phyloP scores from a whole-genome alignment of 2,329 filamentous ascomycete genomes.

The Hypoxylon sp. region DNA sequence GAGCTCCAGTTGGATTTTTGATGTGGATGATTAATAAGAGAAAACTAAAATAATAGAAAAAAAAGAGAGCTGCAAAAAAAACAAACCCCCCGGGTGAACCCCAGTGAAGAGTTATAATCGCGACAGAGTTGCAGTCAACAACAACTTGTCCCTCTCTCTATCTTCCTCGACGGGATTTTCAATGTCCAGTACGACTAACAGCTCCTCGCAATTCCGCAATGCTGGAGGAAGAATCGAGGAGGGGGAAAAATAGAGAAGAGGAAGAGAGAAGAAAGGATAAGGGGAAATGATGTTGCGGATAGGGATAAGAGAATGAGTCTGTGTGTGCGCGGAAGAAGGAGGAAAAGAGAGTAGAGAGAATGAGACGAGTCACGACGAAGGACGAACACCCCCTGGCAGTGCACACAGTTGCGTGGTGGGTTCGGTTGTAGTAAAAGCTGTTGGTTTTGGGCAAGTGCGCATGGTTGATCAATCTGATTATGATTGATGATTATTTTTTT shows the following conservation, averaged over 20 bases:
- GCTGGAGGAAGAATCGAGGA: slow-evolving; percentile 19
- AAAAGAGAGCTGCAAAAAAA: slow-evolving; percentile 10
- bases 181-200: slow-evolving; percentile 20
- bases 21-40: slow-evolving; percentile 35
- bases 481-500: slow-evolving; percentile 24
- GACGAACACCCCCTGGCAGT: slow-evolving; percentile 35
- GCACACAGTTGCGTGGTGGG: slow-evolving; percentile 37
- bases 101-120: neutral
- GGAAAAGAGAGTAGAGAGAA: slow-evolving; percentile 34
- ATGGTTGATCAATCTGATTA: slow-evolving; percentile 40
- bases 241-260: slow-evolving; percentile 18
- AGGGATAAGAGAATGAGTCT: slow-evolving; percentile 37
- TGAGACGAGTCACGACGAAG: slow-evolving; percentile 43
- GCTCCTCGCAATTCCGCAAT: slow-evolving; percentile 34
- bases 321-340: slow-evolving; percentile 23
- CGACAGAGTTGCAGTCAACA: slow-evolving; percentile 10
- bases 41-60: slow-evolving; percentile 19
- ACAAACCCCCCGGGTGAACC: neutral
- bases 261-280: slow-evolving; percentile 25
- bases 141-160: slow-evolving; percentile 9
- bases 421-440: slow-evolving; percentile 41
- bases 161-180: slow-evolving; percentile 21
- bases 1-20: slow-evolving; percentile 36
- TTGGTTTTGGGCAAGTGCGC: slow-evolving; percentile 41
- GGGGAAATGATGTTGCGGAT: slow-evolving; percentile 32